These are phyloP conservation scores for Malassezia brasiliensis DNA, from an alignment of 1,284 basidiomycete species.

Conservation along the genomic window DNA sequence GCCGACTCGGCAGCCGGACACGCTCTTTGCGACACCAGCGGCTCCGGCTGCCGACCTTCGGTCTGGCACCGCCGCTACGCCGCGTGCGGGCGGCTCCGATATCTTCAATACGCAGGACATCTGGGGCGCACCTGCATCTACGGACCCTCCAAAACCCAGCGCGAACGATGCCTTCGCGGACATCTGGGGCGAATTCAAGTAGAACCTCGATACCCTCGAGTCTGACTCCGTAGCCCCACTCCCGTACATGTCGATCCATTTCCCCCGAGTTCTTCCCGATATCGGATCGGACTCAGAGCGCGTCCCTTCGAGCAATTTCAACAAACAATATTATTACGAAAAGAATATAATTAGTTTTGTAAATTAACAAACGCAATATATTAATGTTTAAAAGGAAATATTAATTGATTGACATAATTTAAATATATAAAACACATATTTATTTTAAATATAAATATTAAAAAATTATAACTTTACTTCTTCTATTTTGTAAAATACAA, in stretches of 20 bases:
- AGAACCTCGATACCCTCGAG: conserved; percentile 8
- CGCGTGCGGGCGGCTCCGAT: background rate
- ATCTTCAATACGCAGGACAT: conserved; percentile 36
- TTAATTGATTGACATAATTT: background rate
- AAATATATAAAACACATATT: background rate
- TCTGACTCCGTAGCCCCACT: background rate
- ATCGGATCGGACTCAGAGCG: too few species aligned
- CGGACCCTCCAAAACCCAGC: conserved; percentile 1
- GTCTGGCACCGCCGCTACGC: background rate
- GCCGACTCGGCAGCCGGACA: conserved; percentile 3
- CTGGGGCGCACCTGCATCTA: conserved; percentile 19
- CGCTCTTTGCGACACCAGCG: conserved; percentile 6
- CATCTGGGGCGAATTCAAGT: conserved; percentile 47
- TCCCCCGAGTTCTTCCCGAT: too few species aligned
- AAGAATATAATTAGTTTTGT: background rate
- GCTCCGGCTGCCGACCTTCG: background rate
- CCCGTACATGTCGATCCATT: background rate
- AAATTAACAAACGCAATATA: too few species aligned
- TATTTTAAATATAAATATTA: background rate
- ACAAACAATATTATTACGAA: background rate
- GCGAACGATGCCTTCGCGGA: conserved; percentile 42
- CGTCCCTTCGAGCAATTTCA: too few species aligned
- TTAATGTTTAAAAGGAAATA: too few species aligned
- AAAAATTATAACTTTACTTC: background rate
- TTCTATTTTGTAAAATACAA: too few species aligned